phyloP scores from a whole-genome alignment of 257 asterid species.

The Voacanga thouarsii region DNA sequence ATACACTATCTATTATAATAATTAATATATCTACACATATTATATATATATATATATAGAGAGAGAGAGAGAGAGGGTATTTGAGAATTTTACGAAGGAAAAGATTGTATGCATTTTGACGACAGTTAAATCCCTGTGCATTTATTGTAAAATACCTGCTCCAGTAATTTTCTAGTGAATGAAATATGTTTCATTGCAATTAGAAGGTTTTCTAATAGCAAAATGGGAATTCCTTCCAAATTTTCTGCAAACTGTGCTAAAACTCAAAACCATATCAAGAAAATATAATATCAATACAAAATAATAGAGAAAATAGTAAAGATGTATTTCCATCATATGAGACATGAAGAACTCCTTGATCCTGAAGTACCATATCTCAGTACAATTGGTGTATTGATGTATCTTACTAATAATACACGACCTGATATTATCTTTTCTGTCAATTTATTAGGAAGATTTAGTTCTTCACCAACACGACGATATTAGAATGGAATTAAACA shows the following conservation, averaged over 20 bases:
- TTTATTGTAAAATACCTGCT: conserved; percentile 32
- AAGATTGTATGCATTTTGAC: neutral
- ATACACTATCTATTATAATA: too few species aligned
- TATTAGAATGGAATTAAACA: too few species aligned
- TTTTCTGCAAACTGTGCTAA: conserved; percentile 24
- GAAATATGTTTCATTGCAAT: conserved; percentile 22
- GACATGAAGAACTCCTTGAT: too few species aligned
- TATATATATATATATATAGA: too few species aligned
- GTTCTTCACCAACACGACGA: too few species aligned
- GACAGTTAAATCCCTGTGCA: conserved; percentile 17
- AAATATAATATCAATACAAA: neutral
- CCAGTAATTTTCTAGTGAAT: conserved; percentile 34
- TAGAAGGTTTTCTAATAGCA: conserved; percentile 20
- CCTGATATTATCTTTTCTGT: too few species aligned
- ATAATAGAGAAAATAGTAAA: neutral
- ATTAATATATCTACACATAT: too few species aligned
- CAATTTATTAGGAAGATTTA: too few species aligned
- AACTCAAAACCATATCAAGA: conserved; percentile 30
- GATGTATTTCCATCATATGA: neutral
- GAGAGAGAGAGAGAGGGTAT: too few species aligned
- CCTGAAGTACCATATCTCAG: too few species aligned
- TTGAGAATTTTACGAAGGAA: neutral
- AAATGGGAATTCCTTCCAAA: conserved; percentile 14
- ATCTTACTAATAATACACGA: too few species aligned
- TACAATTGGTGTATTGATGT: too few species aligned